Evolutionary conservation across 2,329 filamentous ascomycete genomes (phyloP).

Genomic region (Colletotrichum shisoi): DNA sequence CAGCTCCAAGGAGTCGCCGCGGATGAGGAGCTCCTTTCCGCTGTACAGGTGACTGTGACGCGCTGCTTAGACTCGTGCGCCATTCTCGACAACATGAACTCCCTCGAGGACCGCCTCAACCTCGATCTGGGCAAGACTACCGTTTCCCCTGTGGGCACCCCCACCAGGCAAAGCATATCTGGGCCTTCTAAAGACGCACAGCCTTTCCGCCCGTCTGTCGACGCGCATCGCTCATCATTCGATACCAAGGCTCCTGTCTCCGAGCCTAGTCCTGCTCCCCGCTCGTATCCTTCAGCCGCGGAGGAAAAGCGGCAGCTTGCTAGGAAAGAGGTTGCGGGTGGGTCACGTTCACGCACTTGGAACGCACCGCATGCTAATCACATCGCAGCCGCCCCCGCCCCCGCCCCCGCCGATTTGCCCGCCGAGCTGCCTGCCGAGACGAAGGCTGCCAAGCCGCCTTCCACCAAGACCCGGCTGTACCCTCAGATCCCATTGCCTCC

Average conservation of each 20-base stretch:
- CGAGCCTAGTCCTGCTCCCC: constrained; percentile 23
- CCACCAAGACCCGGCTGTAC: constrained; percentile 63
- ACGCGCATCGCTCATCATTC: constrained; percentile 52
- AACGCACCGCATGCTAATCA: background rate
- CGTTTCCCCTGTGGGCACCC: constrained; percentile 3
- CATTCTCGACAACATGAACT: constrained; percentile 66
- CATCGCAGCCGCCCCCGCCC: constrained; percentile 2
- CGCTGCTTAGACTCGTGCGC: constrained; percentile 69
- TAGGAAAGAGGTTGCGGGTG: constrained; percentile 12
- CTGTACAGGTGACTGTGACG: constrained; percentile 63
- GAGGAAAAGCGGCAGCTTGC: constrained; percentile 35
- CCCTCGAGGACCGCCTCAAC: constrained; percentile 61
- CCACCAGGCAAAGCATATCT: constrained; percentile 25
- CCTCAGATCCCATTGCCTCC: constrained; percentile 66
- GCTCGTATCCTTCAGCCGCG: constrained; percentile 29
- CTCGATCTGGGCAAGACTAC: constrained; percentile 54
- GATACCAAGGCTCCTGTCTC: constrained; percentile 24
- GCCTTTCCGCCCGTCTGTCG: constrained; percentile 43
- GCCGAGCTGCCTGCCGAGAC: constrained; percentile 24
- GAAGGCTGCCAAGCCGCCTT: constrained; percentile 29
- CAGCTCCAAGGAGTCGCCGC: constrained; percentile 58
- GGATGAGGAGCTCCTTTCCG: constrained; percentile 61
- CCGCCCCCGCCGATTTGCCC: constrained; percentile 3
- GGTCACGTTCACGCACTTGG: background rate
- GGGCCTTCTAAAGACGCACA: constrained; percentile 32